phyloP scores from a whole-genome alignment of 495 filamentous ascomycete species.

The Elaphomyces granulatus region DNA sequence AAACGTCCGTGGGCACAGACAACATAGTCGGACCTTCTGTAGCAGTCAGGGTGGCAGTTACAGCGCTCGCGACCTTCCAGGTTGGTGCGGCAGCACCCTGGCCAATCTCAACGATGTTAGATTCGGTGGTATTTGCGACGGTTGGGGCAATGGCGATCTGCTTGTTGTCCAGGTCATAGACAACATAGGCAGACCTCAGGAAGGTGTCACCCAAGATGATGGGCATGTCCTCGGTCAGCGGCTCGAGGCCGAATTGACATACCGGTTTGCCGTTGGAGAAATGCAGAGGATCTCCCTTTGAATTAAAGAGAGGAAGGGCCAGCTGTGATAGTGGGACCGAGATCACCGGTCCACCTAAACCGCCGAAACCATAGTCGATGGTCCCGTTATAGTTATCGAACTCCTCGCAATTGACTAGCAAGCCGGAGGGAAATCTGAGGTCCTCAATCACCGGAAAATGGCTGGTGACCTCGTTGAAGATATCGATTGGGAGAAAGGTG shows the following conservation, averaged over 20 bases:
- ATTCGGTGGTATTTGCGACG: constrained; percentile 37
- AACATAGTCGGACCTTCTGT: too few species aligned
- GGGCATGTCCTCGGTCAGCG: constrained; percentile 33
- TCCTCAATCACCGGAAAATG: constrained; percentile 42
- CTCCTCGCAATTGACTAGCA: constrained; percentile 46
- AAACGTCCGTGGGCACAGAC: too few species aligned
- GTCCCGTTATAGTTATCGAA: constrained; percentile 56
- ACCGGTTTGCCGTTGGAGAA: constrained; percentile 5
- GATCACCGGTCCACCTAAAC: constrained; percentile 33
- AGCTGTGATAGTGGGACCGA: constrained; percentile 51
- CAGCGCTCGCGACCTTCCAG: constrained; percentile 34
- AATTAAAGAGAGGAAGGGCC: constrained; percentile 41
- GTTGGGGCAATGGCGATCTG: constrained; percentile 61
- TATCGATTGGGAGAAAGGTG: constrained; percentile 54
- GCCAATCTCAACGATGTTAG: constrained; percentile 5
- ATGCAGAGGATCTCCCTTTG: constrained; percentile 11
- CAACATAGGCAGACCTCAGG: constrained; percentile 60
- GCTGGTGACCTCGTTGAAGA: constrained; percentile 35
- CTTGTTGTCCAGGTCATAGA: constrained; percentile 61
- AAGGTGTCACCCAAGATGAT: constrained; percentile 65
- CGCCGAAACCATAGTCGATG: constrained; percentile 41
- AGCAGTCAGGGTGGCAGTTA: constrained; percentile 23
- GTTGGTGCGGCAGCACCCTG: constrained; percentile 21
- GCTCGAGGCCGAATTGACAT: constrained; percentile 23
- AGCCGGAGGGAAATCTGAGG: constrained; percentile 38